Evolutionary conservation across 345 rosid species (phyloP).

Genomic region (Populus davidiana): DNA sequence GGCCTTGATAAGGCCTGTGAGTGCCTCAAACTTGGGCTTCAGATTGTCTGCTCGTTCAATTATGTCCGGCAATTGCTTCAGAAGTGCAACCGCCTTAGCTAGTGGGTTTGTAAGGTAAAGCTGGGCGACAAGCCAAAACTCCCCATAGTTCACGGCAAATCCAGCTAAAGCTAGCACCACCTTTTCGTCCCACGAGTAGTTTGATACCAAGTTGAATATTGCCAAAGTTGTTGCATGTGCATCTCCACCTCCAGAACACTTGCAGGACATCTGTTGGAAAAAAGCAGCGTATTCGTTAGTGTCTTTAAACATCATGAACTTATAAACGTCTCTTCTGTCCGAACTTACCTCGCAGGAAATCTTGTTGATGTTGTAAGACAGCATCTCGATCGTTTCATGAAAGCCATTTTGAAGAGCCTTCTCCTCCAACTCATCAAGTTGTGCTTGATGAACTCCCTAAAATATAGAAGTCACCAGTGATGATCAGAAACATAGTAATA

Average conservation of each 20-base stretch:
- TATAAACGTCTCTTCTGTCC: background rate
- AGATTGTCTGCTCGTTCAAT: slow-evolving; percentile 17
- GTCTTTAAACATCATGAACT: background rate
- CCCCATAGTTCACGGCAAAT: slow-evolving; percentile 26
- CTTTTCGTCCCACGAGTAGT: slow-evolving; percentile 28
- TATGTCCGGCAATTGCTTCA: slow-evolving; percentile 27
- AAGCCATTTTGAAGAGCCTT: slow-evolving; percentile 28
- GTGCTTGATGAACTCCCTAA: slow-evolving; percentile 28
- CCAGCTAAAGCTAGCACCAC: slow-evolving; percentile 25
- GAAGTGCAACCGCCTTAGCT: slow-evolving; percentile 21
- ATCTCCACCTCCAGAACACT: slow-evolving; percentile 21
- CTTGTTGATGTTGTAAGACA: slow-evolving; percentile 42
- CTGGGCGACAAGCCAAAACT: slow-evolving; percentile 23
- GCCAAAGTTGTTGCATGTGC: slow-evolving; percentile 22
- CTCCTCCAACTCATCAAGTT: slow-evolving; percentile 36
- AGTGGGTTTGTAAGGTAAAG: slow-evolving; percentile 22
- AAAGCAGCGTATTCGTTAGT: background rate
- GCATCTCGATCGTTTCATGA: slow-evolving; percentile 38
- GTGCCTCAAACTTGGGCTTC: slow-evolving; percentile 36
- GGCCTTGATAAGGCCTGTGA: slow-evolving; percentile 40
- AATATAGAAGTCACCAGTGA: background rate
- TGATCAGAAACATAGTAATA: background rate
- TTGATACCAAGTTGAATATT: slow-evolving; percentile 19
- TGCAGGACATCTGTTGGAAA: slow-evolving; percentile 21
- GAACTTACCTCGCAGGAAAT: slow-evolving; percentile 56